Evolutionary conservation across 2,329 filamentous ascomycete genomes (phyloP).

Genomic region (Talaromyces sp.): DNA sequence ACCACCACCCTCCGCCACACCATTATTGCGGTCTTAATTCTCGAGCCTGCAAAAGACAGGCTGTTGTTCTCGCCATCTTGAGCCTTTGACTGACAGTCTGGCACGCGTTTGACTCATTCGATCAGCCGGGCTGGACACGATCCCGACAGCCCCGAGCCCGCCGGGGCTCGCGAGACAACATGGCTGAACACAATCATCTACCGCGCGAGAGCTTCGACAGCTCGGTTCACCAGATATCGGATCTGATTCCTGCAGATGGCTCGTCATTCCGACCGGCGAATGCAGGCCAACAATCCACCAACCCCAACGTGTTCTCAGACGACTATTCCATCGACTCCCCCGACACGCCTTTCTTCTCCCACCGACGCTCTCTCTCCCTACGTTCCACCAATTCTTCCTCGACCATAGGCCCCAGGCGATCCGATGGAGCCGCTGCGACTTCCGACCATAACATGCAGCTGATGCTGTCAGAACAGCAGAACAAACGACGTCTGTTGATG

Average conservation of each 20-base stretch:
- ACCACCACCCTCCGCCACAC: not conserved
- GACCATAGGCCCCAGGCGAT: conserved; percentile 21
- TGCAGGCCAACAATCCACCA: conserved; percentile 22
- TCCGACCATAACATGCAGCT: not conserved
- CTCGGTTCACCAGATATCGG: conserved; percentile 5
- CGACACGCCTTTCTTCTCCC: conserved; percentile 28
- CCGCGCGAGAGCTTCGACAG: conserved; percentile 18
- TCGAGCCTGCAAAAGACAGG: not conserved
- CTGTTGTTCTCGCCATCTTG: not conserved
- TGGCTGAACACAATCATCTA: conserved; percentile 32
- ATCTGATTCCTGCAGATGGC: conserved; percentile 9
- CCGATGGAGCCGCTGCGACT: conserved; percentile 7
- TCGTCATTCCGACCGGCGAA: conserved; percentile 8
- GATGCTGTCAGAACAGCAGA: conserved; percentile 3
- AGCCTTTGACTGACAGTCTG: not conserved
- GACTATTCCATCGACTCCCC: conserved; percentile 42
- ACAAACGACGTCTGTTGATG: conserved; percentile 2
- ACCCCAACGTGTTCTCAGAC: conserved; percentile 45
- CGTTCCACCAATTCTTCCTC: conserved; percentile 29
- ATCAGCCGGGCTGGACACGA: not conserved
- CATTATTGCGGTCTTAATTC: not conserved
- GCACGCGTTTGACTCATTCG: not conserved
- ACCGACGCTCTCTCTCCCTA: conserved; percentile 23
- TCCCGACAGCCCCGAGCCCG: conserved; percentile 18
- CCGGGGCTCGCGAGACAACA: conserved; percentile 33